Base-by-base conservation (phyloP, 2,329 filamentous ascomycete genomes). In the Fusarium sp. region DNA sequence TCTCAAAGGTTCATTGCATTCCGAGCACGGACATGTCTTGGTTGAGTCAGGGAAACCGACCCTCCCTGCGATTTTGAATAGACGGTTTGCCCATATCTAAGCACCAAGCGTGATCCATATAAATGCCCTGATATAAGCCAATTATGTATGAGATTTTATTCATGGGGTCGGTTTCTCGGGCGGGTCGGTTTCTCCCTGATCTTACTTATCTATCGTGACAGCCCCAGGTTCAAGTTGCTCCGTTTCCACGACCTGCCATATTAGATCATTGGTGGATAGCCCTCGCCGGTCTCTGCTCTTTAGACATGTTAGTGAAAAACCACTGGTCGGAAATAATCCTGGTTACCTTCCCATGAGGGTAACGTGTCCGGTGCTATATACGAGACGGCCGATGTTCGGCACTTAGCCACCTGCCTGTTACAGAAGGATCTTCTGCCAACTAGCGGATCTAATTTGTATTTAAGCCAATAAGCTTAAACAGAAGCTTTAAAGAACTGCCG, bases 271-370 rank as follows among this genome's bases (percentile, higher is more conserved):
- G 47, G 45, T 64, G 44, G 45, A 51, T 22, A n/a, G 15, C 17
- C 26, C 6, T 28, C 26, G 26, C 50, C 30, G 28, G 58, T 32
- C 22, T 5, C 49, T 57, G 30, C 41, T 33, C 51, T 45, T 5
- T 24, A 37, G 17, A 14, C 6, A 26, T 8, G 13, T 46, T 62
- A 62, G 59, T 62, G 37, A 13, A 39, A 41, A 41, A 9, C 40
- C 14, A 11, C 11, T n/a, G 10, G 24, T 26, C 7, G 11, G 19
- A 22, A 19, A 35, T 17, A 7, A 49, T n/a, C 50, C 37, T 32
- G 47, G 50, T 40, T 40, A 62, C 59, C 59, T 62, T 62, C 59
- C 41, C 8, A 56, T 37, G 40, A 37, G 26, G 58, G 60, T 28
- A 63, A 32, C 26, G 5, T 30, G 2, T 44, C 32, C 60, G 58